Conservation (phyloP, 768 basidiomycete species). For the Hygrocybe punicea region DNA sequence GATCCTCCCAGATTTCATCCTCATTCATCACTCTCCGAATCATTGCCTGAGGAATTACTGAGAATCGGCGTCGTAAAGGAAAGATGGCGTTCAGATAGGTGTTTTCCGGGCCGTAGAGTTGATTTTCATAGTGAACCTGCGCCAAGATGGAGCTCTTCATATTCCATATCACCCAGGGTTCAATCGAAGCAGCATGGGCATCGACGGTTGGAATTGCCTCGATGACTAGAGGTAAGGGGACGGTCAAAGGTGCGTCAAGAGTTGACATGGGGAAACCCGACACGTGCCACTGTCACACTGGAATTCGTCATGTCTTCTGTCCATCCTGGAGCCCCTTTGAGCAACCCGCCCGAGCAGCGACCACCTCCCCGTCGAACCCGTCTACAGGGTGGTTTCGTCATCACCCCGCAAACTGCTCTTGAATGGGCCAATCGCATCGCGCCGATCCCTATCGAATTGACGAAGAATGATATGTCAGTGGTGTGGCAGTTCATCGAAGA, state of each 20-base stretch:
- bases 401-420: not conserved
- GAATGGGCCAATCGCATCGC: conserved; percentile 1
- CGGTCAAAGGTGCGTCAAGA: not conserved
- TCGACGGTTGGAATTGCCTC: not conserved
- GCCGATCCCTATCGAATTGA: not conserved
- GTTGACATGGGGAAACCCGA: not conserved
- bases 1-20: not conserved
- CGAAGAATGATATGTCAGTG: not conserved
- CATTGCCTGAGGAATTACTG: conserved; percentile 1
- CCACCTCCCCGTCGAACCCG: not conserved
- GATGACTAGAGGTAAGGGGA: not conserved
- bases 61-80: not conserved
- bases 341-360: not conserved
- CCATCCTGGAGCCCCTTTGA: not conserved
- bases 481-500: not conserved
- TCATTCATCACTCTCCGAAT: conserved; percentile 1
- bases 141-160: not conserved
- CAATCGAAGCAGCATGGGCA: not conserved
- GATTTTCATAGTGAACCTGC: not conserved
- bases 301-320: not conserved
- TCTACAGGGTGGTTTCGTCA: conserved; percentile 1
- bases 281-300: not conserved
- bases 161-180: conserved; percentile 1
- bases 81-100: conserved; percentile 3
- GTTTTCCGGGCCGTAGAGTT: not conserved